Evolutionary conservation across 2,329 filamentous ascomycete species (phyloP).

Genomic region (Xylariaceae sp.): DNA sequence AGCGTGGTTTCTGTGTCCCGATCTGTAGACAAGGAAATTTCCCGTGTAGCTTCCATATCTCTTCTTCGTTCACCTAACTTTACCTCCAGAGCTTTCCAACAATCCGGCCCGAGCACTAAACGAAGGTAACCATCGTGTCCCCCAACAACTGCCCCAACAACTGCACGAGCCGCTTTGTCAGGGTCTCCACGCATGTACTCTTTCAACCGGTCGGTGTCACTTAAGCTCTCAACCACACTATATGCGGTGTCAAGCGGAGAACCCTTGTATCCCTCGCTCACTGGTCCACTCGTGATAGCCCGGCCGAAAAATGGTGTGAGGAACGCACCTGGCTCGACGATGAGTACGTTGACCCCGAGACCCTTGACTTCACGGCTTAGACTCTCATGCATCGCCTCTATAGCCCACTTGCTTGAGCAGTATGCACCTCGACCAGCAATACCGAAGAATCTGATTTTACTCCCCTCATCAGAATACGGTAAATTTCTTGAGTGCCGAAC

Average conservation of each 20-base stretch:
- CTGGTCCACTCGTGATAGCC: slow-evolving; percentile 2
- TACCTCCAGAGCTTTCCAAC: slow-evolving; percentile 11
- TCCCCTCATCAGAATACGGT: too few species aligned
- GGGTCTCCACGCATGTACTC: slow-evolving; percentile 11
- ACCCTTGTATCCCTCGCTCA: slow-evolving; percentile 12
- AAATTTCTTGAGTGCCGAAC: too few species aligned
- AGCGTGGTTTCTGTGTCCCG: too few species aligned
- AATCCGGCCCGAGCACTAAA: slow-evolving; percentile 16
- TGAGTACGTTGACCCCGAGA: slow-evolving; percentile 16
- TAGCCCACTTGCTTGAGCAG: slow-evolving; percentile 19
- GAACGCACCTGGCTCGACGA: slow-evolving; percentile 16
- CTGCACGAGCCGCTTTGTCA: slow-evolving; percentile 17
- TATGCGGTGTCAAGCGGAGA: slow-evolving; percentile 13
- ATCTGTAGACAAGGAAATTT: slow-evolving; percentile 9
- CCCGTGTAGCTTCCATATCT: slow-evolving; percentile 8
- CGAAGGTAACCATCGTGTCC: slow-evolving; percentile 19
- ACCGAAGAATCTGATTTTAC: slow-evolving; percentile 13
- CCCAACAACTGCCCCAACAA: slow-evolving; percentile 13
- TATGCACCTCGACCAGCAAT: slow-evolving; percentile 14
- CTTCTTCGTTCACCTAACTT: slow-evolving; percentile 6
- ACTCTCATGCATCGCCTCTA: slow-evolving; percentile 17
- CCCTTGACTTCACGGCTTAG: slow-evolving; percentile 11
- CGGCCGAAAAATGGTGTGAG: slow-evolving; percentile 13
- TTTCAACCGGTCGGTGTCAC: not conserved
- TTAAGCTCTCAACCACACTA: not conserved